These are phyloP conservation scores for Venturia effusa DNA, from an alignment of 2,329 filamentous ascomycete genomes.

Conservation along the genomic window DNA sequence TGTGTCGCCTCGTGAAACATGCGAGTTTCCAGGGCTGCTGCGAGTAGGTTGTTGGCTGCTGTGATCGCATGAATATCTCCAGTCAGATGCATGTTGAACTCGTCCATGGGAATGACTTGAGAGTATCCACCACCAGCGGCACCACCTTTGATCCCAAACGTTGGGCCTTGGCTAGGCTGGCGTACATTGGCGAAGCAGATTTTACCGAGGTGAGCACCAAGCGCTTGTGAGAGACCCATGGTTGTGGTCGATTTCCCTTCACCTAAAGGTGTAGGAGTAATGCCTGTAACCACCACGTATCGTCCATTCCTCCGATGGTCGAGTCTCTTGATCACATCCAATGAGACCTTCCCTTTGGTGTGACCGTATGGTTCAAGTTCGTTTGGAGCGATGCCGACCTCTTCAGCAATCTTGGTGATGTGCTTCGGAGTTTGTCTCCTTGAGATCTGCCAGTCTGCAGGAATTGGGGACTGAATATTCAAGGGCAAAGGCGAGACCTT, in stretches of 20 bases:
- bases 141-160: slow-evolving; percentile 97
- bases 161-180: slow-evolving; percentile 93
- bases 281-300: slow-evolving; percentile 88
- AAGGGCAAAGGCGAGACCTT: slow-evolving; percentile 74
- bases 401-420: slow-evolving; percentile 72
- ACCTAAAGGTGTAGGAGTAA: slow-evolving; percentile 90
- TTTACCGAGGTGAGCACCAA: slow-evolving; percentile 78
- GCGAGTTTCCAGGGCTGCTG: slow-evolving; percentile 90
- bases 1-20: slow-evolving; percentile 98
- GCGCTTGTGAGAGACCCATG: slow-evolving; percentile 84
- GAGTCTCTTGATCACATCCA: slow-evolving; percentile 70
- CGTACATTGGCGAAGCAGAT: slow-evolving; percentile 93
- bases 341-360: slow-evolving; percentile 91
- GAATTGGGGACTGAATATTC: slow-evolving; percentile 68
- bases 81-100: slow-evolving; percentile 96
- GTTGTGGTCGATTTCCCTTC: slow-evolving; percentile 99
- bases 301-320: slow-evolving; percentile 79
- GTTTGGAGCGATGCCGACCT: slow-evolving; percentile 76
- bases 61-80: slow-evolving; percentile 97
- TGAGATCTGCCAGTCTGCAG: slow-evolving; percentile 92
- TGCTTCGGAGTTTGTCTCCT: slow-evolving; percentile 83
- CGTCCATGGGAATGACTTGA: slow-evolving; percentile 99
- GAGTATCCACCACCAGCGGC: slow-evolving; percentile 96
- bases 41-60: slow-evolving; percentile 91
- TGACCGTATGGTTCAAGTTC: slow-evolving; percentile 92